These are phyloP conservation scores for Phytopythium montanum DNA, from an alignment of 352 stramenopile genomes.

Conservation along the genomic window DNA sequence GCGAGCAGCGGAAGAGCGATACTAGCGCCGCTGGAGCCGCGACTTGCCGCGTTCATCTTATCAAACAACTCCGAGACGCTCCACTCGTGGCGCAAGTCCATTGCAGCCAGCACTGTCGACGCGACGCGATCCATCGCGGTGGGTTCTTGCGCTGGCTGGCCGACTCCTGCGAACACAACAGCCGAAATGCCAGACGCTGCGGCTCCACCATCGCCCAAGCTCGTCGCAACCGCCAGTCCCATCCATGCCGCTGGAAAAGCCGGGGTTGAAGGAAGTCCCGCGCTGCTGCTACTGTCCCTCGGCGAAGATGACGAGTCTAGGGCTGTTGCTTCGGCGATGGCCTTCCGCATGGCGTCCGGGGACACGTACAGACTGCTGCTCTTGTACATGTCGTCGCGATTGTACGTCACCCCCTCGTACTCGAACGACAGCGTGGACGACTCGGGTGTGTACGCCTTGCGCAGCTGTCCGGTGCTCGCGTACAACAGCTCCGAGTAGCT, in stretches of 20 bases:
- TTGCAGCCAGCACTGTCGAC: slow-evolving; percentile 40
- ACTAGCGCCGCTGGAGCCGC: background rate
- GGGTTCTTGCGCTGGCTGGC: slow-evolving; percentile 2
- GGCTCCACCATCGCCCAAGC: background rate
- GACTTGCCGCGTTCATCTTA: slow-evolving; percentile 24
- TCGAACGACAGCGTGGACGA: slow-evolving; percentile 79
- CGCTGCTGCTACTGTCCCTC: background rate
- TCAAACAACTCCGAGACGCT: slow-evolving; percentile 59
- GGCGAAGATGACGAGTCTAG: background rate
- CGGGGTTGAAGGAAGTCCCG: background rate
- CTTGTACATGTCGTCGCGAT: slow-evolving; percentile 80
- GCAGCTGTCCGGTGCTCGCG: slow-evolving; percentile 70
- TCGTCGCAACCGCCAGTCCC: background rate
- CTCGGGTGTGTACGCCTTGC: slow-evolving; percentile 78
- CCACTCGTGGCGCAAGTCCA: slow-evolving; percentile 54
- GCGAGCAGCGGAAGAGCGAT: slow-evolving; percentile 53
- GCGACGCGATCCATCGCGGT: slow-evolving; percentile 37
- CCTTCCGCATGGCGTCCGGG: slow-evolving; percentile 26
- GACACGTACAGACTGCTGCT: slow-evolving; percentile 80
- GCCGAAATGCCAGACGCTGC: background rate
- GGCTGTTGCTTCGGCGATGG: background rate
- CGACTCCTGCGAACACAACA: background rate
- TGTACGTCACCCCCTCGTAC: slow-evolving; percentile 60
- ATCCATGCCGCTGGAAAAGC: background rate
- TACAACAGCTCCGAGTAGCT: slow-evolving; percentile 83